These are phyloP conservation scores for Chlamydomonas incerta DNA, from an alignment of 139 green algal species.

Conservation along the genomic window DNA sequence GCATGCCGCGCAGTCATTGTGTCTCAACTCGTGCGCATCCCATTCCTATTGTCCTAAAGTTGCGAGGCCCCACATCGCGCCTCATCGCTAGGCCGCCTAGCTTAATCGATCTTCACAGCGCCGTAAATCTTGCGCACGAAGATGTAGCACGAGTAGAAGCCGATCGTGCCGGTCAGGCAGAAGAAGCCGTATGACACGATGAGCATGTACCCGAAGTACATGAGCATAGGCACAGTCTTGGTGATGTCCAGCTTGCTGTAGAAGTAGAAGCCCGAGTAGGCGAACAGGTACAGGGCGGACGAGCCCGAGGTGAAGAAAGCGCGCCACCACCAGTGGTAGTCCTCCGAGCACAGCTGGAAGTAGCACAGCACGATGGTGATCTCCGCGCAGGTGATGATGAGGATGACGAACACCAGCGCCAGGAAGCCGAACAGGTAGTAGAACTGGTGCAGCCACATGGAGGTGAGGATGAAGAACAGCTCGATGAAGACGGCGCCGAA, in stretches of 20 bases:
- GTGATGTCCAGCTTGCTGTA: constrained; percentile 97
- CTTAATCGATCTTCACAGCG: constrained; percentile 96
- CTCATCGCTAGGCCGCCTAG: too few species aligned
- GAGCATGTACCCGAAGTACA: constrained; percentile 96
- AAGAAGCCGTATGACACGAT: constrained; percentile 92
- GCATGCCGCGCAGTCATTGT: too few species aligned
- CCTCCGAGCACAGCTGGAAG: constrained; percentile 93
- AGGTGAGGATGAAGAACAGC: constrained; percentile 99
- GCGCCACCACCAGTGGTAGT: constrained; percentile 98
- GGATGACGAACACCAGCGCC: constrained; percentile 95
- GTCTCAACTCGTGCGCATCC: too few species aligned
- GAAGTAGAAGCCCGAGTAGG: constrained; percentile 98
- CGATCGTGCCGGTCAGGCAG: constrained; percentile 91
- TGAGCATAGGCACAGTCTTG: constrained; percentile 83
- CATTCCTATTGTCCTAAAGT: too few species aligned
- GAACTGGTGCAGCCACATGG: constrained; percentile 95
- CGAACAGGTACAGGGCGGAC: constrained; percentile 96
- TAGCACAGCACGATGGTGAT: constrained; percentile 99
- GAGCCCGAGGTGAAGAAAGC: constrained; percentile 93
- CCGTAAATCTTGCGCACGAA: constrained; percentile 94
- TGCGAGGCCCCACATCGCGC: too few species aligned
- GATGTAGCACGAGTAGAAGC: constrained; percentile 93
- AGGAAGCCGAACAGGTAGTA: constrained; percentile 99
- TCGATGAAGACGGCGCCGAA: constrained; percentile 99
- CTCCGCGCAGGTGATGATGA: constrained; percentile 97